Percentiles rank a stretch among this genome's conserved stretches.
phyloP scores from a whole-genome alignment of 1,139 yeast genomes.

The Saccharomyces hybrid region DNA sequence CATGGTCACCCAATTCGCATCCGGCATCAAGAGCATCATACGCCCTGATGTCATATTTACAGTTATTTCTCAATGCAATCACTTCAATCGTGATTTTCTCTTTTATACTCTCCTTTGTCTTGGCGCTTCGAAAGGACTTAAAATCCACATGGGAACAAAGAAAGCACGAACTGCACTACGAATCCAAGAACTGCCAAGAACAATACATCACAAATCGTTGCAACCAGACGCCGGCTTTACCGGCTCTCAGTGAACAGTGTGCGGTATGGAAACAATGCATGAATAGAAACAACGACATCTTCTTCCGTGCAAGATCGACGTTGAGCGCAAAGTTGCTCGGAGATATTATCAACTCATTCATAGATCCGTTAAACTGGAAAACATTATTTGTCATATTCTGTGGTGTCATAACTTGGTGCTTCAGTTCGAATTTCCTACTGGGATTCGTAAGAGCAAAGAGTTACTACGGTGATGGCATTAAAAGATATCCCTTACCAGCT shows the following conservation, averaged over 20 bases:
- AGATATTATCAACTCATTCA: slow-evolving; percentile 69
- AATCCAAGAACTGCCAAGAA: slow-evolving; percentile 58
- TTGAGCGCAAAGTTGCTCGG: slow-evolving; percentile 66
- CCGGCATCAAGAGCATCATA: slow-evolving; percentile 50
- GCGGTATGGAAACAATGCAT: slow-evolving; percentile 74
- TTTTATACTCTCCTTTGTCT: slow-evolving; percentile 47
- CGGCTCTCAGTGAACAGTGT: slow-evolving; percentile 71
- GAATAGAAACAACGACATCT: slow-evolving; percentile 72
- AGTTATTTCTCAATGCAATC: slow-evolving; percentile 55
- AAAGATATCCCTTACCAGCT: not conserved
- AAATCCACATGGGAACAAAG: slow-evolving; percentile 59
- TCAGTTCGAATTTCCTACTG: slow-evolving; percentile 27
- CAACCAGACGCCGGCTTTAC: slow-evolving; percentile 47
- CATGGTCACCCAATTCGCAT: slow-evolving; percentile 28
- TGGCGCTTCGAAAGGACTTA: slow-evolving; percentile 66
- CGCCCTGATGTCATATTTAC: slow-evolving; percentile 63
- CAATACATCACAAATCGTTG: slow-evolving; percentile 73
- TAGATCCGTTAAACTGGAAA: slow-evolving; percentile 71
- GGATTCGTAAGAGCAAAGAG: slow-evolving; percentile 30
- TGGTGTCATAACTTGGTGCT: slow-evolving; percentile 24
- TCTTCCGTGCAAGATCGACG: slow-evolving; percentile 70
- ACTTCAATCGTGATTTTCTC: slow-evolving; percentile 50
- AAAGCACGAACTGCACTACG: slow-evolving; percentile 55
- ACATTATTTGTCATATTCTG: slow-evolving; percentile 45
- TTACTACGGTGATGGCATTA: slow-evolving; percentile 21